Conservation (phyloP, 768 basidiomycete genomes). For the Rhodotorula paludigena region DNA sequence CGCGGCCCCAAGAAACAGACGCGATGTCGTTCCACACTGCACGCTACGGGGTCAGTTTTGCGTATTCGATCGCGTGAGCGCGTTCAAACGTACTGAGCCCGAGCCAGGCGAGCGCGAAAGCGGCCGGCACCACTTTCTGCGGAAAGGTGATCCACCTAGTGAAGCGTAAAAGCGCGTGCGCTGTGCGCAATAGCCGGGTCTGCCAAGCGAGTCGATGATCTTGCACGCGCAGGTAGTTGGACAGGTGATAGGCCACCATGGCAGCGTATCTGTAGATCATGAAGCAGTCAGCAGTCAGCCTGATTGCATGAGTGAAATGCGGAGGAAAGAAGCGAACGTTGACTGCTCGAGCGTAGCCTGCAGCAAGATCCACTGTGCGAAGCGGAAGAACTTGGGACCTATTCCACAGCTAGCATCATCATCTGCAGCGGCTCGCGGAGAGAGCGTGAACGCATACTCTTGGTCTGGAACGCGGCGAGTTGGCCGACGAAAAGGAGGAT, state of each 20-base stretch:
- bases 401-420: background rate
- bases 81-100: constrained; percentile 8
- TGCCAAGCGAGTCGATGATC: background rate
- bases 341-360: constrained; percentile 24
- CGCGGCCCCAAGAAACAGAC: background rate
- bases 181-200: background rate
- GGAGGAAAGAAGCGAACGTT: background rate
- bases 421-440: too few relatives aligned
- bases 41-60: background rate
- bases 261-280: constrained; percentile 1
- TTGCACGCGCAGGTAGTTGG: constrained; percentile 8
- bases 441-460: background rate
- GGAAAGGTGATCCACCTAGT: constrained; percentile 13
- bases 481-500: constrained; percentile 16
- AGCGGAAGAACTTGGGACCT: constrained; percentile 22
- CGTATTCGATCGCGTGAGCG: too few relatives aligned
- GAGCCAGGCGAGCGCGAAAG: constrained; percentile 25
- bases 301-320: background rate
- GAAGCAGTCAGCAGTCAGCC: too few relatives aligned
- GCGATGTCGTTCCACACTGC: constrained; percentile 30
- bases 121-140: constrained; percentile 25
- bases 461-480: constrained; percentile 8
- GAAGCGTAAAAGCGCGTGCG: background rate
- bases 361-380: constrained; percentile 12
- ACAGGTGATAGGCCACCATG: constrained; percentile 17